Evolutionary conservation across 1,139 yeast genomes (phyloP).

Genomic region (Kodamaea anthophila): DNA sequence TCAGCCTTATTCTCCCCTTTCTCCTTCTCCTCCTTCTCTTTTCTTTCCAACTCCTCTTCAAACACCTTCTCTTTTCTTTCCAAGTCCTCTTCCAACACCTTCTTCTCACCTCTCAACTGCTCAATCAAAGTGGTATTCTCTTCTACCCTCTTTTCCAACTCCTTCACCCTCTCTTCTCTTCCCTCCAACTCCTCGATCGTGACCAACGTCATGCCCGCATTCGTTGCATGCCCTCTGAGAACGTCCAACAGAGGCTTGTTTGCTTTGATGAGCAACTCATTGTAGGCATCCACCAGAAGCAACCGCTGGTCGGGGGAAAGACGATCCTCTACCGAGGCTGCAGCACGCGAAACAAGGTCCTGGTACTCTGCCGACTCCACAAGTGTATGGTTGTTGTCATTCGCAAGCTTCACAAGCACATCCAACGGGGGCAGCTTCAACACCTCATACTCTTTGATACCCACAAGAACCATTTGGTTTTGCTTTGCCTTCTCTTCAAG

Average conservation of each 20-base stretch:
- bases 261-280: constrained; percentile 27
- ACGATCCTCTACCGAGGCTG: constrained; percentile 18
- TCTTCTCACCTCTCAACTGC: constrained; percentile 12
- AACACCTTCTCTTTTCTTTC: constrained; percentile 11
- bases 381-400: constrained; percentile 5
- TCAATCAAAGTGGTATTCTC: constrained; percentile 7
- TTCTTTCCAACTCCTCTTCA: constrained; percentile 10
- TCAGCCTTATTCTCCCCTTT: background rate
- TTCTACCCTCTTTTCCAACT: constrained; percentile 17
- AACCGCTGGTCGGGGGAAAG: constrained; percentile 18
- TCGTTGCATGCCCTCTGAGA: constrained; percentile 22
- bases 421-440: constrained; percentile 9
- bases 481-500: constrained; percentile 13
- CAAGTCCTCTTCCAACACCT: constrained; percentile 16
- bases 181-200: constrained; percentile 20
- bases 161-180: constrained; percentile 10
- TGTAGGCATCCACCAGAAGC: constrained; percentile 22
- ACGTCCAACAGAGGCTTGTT: constrained; percentile 33
- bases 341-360: constrained; percentile 8
- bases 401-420: constrained; percentile 5
- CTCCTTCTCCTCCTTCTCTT: constrained; percentile 9
- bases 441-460: constrained; percentile 4
- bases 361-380: constrained; percentile 12
- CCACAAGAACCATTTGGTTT: constrained; percentile 7
- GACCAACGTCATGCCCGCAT: constrained; percentile 24